Base-by-base conservation (phyloP, 2,329 filamentous ascomycete species). In the Cladobotryum mycophilum region DNA sequence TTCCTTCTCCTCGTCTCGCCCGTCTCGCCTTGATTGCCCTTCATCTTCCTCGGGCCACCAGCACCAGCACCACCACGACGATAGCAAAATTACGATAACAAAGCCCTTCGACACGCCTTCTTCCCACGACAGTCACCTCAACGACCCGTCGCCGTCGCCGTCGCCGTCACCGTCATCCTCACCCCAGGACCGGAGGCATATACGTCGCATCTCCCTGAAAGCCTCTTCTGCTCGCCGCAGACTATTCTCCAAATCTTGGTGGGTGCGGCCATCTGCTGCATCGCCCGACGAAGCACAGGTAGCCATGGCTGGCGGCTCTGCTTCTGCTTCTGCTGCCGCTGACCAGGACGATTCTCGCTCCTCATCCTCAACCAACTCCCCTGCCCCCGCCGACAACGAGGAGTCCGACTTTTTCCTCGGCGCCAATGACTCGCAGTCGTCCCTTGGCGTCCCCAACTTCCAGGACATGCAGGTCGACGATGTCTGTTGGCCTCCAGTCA, bases 341-440 rank as follows among this genome's bases (percentile, higher is more conserved):
- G 63, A 70, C 4, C 70, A 71, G 52, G 71, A 78, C 56, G 78
- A 81, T 61, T 81, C 78, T 40, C 73, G 78, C 55, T 80, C 78
- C 1, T 80, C 78, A 3, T 88, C 85, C 5, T 86, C 86, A 7
- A 87, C 84, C 52, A 88, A 85, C 64, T 90, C 87, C 1, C 86
- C 87, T 41, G 81, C 79, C 47, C 82, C 86, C 47, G 82, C 82
- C 65, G 86, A 89, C 64, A 89, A 95, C 70, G 87, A 91, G 64
- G 92, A 96, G 70, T 95, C 90, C 59, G 92, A 96, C 71, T 96
- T 93, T 69, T 93, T 93, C 68, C 85, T 87, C 66, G 81, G 79
- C 51, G 85, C 87, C 61, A 96, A 96, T 72, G 92, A 96, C 71
- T 96, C 92, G 4, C 81, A 93, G 66, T 96, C 92, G 1, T 96